These are phyloP conservation scores for Odontarrhena argentea DNA, from an alignment of 345 rosid species.

Conservation along the genomic window DNA sequence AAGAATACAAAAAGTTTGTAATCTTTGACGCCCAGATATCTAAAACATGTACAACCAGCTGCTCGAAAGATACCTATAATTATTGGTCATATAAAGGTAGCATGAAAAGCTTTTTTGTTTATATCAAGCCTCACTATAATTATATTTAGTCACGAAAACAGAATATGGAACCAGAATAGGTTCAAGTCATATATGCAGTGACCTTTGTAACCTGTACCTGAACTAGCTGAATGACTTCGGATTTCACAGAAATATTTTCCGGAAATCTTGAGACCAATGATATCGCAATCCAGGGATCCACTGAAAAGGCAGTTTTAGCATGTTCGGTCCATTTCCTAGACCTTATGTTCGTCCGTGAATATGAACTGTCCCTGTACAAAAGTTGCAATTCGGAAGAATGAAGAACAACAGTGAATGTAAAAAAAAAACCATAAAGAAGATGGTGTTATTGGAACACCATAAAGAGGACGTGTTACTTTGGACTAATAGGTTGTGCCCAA, in stretches of 20 bases:
- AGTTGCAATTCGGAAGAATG: slow-evolving; percentile 33
- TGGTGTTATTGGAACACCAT: slow-evolving; percentile 45
- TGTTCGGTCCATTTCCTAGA: slow-evolving; percentile 86
- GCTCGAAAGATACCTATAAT: no score
- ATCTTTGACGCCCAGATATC: no score
- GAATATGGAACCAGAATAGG: not conserved
- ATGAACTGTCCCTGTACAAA: slow-evolving; percentile 59
- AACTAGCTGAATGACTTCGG: slow-evolving; percentile 85
- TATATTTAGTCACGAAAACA: not conserved
- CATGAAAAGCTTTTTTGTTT: no score
- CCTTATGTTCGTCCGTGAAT: slow-evolving; percentile 66
- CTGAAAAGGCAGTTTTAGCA: slow-evolving; percentile 84
- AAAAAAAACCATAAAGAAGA: slow-evolving; percentile 11
- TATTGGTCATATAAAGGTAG: no score
- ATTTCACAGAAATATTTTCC: slow-evolving; percentile 64
- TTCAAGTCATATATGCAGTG: not conserved
- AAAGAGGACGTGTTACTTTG: slow-evolving; percentile 53
- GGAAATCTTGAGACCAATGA: slow-evolving; percentile 86
- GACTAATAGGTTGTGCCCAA: slow-evolving; percentile 91
- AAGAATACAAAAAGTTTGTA: no score
- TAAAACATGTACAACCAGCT: no score
- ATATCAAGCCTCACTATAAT: not conserved
- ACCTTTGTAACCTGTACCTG: slow-evolving; percentile 44
- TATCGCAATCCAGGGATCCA: slow-evolving; percentile 87
- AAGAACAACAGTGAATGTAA: slow-evolving; percentile 24